Base-by-base conservation (phyloP, 768 basidiomycete species). In the Leccinum barrowsii region DNA sequence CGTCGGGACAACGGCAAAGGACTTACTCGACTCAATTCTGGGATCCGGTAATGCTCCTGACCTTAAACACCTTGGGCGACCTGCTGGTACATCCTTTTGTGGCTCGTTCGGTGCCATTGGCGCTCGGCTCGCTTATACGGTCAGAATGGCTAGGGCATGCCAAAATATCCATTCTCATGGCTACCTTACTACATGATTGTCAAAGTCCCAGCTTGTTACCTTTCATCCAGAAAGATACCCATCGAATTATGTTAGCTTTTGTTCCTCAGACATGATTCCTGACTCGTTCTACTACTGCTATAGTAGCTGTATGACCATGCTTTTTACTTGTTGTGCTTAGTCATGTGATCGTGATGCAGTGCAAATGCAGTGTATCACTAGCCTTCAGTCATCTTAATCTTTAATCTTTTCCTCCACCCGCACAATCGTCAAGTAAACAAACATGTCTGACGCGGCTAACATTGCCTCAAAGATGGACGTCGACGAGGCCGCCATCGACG, bases 401-500 rank as follows among this genome's bases (percentile, higher is more conserved):
- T 54, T 49, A 51, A 59, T 57, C 54, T 53, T 55, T 46, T 2
- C 57, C 40, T 47, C 50, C 50, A 57, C 55, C 34, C 17, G 46
- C 15, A 57, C 60, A 35, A 58, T 44, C 42, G 10, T 40, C 24
- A 28, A 15, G 34, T 40, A 59, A 26, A 58, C 50, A 48, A 60
- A 34, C 12, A 81, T 81, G 77, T 65, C 80, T 28, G 69, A 73
- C 24, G 40, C 73, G 21, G 64, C 66, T 26, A 78, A 76, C 58
- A 57, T 69, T 37, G 52, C 70, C n/a, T 65, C 74, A 32, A 82
- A 82, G 63, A 93, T 93, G 90, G 90, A 93, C 61, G 82, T 92
- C 63, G 90, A 93, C 73, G 91, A 92, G 74, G 80, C 87, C 34
- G 82, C 88, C 58, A 94, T 95, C 76, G 93, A 95, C 75, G 94